Evolutionary conservation across 208 protist species (phyloP), one percentile per base, ranked within the genome.

Genomic region (Crithidia brevicula): DNA sequence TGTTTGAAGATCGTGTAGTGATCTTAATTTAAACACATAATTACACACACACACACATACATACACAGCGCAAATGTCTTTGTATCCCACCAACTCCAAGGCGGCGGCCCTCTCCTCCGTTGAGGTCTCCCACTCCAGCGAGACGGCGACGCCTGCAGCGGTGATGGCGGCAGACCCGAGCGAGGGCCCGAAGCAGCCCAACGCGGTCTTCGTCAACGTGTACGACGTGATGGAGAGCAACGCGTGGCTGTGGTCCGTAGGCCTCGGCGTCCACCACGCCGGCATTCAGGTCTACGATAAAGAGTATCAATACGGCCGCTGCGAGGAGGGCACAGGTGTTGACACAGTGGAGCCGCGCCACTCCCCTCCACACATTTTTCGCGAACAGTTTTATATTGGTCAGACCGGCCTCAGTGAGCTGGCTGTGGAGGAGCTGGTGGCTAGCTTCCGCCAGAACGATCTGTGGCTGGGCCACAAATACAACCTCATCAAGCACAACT

Each of bases 401-500:
- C 45, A 67, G 36, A 95, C 89, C 5, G 30, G 59, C 27, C 71
- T 89, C 7, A 73, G 70, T 16, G 61, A 31, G 16, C 33, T 33
- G 10, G 60, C 76, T 30, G 89, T 92, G 34, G 25, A 57, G 15
- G 43, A 62, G 18, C 23, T 88, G 3, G 36, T 90, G 13, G 38
- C 59, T 28, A 57, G 60, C 38, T 60, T 90, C 31, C 60, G 59
- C 38, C 33, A 50, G 23, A 66, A 84, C 23, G 23, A 42, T 6
- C 20, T 31, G 11, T 95, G 82, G 85, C 69, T 62, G 33, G 86
- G 82, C 38, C 64, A 3, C 2, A 51, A 71, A 20, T 95, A 95
- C 56, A 78, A 92, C 36, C 49, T 93, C n/a, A 54, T 92, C 5
- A 38, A 61, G 28, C 77, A 89, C 81, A 95, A 95, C 77, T 95